Conservation (phyloP, 257 asterid species). For the Solanum ahanhuiri region DNA sequence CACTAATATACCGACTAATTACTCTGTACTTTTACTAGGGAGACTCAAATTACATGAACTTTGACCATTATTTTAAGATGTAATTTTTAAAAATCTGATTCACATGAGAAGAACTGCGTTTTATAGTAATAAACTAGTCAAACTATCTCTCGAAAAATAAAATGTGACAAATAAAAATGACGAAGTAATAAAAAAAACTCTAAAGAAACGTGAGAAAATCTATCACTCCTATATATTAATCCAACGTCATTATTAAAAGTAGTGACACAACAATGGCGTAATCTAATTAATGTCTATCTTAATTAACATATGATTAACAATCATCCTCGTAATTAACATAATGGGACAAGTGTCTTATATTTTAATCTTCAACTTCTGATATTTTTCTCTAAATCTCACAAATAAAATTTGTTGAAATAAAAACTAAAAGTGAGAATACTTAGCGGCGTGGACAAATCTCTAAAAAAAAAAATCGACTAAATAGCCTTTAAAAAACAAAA, state of each 20-base stretch:
- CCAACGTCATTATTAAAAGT: neutral
- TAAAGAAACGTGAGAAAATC: neutral
- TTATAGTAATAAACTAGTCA: no score
- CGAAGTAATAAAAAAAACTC: neutral
- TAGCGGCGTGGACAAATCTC: no score
- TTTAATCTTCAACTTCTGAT: neutral
- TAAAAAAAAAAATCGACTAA: no score
- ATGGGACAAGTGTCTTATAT: neutral
- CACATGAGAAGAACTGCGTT: neutral
- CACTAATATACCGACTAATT: neutral
- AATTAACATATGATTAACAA: neutral
- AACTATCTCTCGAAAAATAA: fast-evolving
- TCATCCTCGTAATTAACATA: neutral
- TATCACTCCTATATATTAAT: neutral
- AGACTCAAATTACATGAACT: neutral
- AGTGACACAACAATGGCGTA: neutral
- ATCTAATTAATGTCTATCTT: neutral
- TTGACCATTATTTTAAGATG: neutral
- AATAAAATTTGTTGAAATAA: no score
- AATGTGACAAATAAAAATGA: neutral
- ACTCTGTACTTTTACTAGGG: neutral
- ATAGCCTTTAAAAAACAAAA: no score
- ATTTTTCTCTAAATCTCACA: no score
- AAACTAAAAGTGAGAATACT: no score
- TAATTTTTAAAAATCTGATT: no score